phyloP scores from a whole-genome alignment of 2,329 filamentous ascomycete genomes.

The Penicillium nordicum region DNA sequence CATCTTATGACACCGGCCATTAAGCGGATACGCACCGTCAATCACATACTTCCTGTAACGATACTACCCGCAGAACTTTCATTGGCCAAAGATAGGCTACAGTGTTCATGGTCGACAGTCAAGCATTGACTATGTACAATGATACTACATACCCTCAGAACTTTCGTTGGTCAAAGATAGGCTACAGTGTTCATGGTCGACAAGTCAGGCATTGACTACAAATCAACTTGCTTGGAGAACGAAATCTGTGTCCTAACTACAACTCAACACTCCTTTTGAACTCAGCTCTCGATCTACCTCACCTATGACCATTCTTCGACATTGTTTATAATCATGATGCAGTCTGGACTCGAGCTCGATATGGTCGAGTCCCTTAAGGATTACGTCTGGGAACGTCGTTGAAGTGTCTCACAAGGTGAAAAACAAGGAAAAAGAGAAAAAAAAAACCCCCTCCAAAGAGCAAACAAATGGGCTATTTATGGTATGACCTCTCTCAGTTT shows the following conservation, averaged over 20 bases:
- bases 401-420: too few relatives aligned
- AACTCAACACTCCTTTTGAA: neutral
- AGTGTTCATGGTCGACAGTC: too few relatives aligned
- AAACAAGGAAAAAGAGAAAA: too few relatives aligned
- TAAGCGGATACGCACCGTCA: too few relatives aligned
- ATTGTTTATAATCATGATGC: neutral
- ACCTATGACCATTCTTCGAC: neutral
- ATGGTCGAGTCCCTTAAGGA: neutral
- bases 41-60: too few relatives aligned
- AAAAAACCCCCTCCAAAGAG: neutral
- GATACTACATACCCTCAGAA: neutral
- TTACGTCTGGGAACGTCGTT: neutral
- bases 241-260: neutral
- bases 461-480: neutral
- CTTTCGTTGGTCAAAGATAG: neutral
- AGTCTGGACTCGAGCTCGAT: too few relatives aligned
- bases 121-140: too few relatives aligned
- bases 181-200: neutral
- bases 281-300: neutral
- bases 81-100: neutral
- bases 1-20: too few relatives aligned
- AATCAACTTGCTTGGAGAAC: too few relatives aligned
- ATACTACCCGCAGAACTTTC: neutral
- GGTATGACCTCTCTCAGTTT: neutral
- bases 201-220: neutral